Conservation (phyloP, 108 stramenopile species). For the Cyclotella kingstonii region DNA sequence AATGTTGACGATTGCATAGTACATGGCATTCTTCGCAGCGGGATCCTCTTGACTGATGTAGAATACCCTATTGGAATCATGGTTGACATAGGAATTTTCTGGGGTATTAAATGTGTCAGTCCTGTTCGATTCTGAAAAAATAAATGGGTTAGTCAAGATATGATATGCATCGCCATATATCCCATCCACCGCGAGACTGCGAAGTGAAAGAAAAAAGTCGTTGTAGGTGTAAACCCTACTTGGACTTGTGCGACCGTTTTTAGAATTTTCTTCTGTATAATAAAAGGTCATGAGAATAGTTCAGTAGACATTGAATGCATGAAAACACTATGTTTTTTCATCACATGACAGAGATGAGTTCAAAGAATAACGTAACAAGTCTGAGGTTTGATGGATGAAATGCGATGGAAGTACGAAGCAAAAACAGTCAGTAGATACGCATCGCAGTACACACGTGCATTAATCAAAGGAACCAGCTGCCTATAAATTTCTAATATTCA, state of each 20-base stretch:
- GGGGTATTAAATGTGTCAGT: constrained; percentile 1
- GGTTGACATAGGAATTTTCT: neutral
- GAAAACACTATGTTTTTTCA: no score
- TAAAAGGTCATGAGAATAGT: neutral
- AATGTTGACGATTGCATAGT: constrained; percentile 25
- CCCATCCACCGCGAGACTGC: constrained; percentile 12
- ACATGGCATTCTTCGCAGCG: constrained; percentile 3
- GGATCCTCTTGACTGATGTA: constrained; percentile 20
- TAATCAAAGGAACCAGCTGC: no score
- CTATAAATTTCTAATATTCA: no score
- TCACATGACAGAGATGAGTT: no score
- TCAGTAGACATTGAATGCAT: no score
- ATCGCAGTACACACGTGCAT: no score
- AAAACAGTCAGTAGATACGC: no score
- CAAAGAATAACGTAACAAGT: no score
- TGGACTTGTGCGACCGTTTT: constrained; percentile 5
- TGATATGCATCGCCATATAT: constrained; percentile 24
- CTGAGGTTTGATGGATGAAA: no score
- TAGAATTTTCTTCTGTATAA: neutral
- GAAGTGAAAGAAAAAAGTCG: constrained; percentile 17
- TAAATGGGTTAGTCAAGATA: constrained; percentile 9
- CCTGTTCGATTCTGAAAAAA: no score
- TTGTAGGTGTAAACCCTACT: constrained; percentile 31
- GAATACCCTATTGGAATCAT: constrained; percentile 10
- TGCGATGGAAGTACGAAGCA: no score